These are phyloP conservation scores for Podaxis sp. DNA, from an alignment of 768 basidiomycete genomes.

Conservation along the genomic window DNA sequence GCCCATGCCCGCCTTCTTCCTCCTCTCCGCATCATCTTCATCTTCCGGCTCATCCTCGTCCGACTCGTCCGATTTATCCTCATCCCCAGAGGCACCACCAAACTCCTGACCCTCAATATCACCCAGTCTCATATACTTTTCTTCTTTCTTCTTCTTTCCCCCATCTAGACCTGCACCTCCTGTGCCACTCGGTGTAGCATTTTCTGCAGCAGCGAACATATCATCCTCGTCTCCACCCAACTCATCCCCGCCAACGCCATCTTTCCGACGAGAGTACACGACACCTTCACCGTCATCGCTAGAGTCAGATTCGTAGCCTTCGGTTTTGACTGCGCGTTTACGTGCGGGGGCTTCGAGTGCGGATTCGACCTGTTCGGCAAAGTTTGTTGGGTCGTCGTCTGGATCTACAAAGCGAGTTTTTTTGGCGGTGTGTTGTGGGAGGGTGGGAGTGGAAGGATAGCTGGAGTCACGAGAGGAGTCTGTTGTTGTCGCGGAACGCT, in stretches of 20 bases:
- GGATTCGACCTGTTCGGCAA: constrained; percentile 76
- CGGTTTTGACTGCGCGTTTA: constrained; percentile 75
- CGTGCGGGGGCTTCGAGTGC: constrained; percentile 69
- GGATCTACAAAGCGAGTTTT: constrained; percentile 82
- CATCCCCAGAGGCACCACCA: constrained; percentile 36
- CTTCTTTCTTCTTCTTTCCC: constrained; percentile 55
- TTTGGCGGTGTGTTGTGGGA: constrained; percentile 41
- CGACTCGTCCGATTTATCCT: constrained; percentile 35
- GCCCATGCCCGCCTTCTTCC: constrained; percentile 87
- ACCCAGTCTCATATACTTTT: constrained; percentile 79
- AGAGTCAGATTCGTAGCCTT: constrained; percentile 92
- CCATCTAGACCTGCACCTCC: not conserved
- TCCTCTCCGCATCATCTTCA: constrained; percentile 75
- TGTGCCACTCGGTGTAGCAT: constrained; percentile 26
- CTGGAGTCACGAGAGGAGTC: constrained; percentile 26
- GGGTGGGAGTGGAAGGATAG: constrained; percentile 2
- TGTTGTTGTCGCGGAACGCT: constrained; percentile 31
- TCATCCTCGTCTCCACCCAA: constrained; percentile 56
- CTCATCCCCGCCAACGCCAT: constrained; percentile 42
- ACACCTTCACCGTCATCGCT: constrained; percentile 96
- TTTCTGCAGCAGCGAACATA: constrained; percentile 74
- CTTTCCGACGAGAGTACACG: constrained; percentile 74
- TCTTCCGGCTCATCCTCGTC: constrained; percentile 58
- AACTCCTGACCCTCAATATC: constrained; percentile 99
- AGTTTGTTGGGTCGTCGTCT: constrained; percentile 68